phyloP scores from a whole-genome alignment of 805 yeast genomes.

The Huiozyma naganishii region DNA sequence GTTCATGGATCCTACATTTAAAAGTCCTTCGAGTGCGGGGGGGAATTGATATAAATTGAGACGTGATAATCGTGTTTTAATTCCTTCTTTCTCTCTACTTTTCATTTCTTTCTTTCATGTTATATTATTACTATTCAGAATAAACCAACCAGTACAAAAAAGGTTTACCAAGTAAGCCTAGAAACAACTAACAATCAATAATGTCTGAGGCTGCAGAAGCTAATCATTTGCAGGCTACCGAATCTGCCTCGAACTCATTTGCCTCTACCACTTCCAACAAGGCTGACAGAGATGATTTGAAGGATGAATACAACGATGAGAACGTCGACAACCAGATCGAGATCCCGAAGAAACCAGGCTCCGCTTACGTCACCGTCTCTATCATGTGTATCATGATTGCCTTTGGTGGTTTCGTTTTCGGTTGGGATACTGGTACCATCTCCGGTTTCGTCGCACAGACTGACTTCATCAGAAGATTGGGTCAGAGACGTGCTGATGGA shows the following conservation, averaged over 20 bases:
- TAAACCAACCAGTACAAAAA: too few relatives aligned
- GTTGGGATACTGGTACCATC: conserved; percentile 73
- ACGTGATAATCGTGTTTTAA: too few relatives aligned
- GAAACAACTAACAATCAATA: too few relatives aligned
- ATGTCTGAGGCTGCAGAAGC: too few relatives aligned
- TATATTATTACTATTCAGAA: too few relatives aligned
- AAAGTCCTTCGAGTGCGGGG: too few relatives aligned
- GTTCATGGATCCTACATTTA: too few relatives aligned
- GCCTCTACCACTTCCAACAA: conserved; percentile 25
- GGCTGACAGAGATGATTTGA: conserved; percentile 20
- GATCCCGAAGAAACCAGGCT: conserved; percentile 28
- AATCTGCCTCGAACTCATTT: conserved; percentile 11
- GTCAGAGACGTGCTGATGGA: conserved; percentile 33
- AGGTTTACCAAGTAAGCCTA: too few relatives aligned
- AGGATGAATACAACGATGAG: conserved; percentile 1
- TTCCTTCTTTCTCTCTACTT: too few relatives aligned
- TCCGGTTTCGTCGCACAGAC: conserved; percentile 59
- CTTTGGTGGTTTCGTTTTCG: conserved; percentile 35
- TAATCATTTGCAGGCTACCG: too few relatives aligned
- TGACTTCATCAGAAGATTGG: conserved; percentile 44
- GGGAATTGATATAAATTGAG: too few relatives aligned
- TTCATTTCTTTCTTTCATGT: too few relatives aligned
- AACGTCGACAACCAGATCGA: conserved; percentile 3
- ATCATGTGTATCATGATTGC: conserved; percentile 26
- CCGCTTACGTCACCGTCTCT: conserved; percentile 28